Evolutionary conservation across 2,329 filamentous ascomycete genomes (phyloP).

Genomic region (Fusarium guadeloupense): DNA sequence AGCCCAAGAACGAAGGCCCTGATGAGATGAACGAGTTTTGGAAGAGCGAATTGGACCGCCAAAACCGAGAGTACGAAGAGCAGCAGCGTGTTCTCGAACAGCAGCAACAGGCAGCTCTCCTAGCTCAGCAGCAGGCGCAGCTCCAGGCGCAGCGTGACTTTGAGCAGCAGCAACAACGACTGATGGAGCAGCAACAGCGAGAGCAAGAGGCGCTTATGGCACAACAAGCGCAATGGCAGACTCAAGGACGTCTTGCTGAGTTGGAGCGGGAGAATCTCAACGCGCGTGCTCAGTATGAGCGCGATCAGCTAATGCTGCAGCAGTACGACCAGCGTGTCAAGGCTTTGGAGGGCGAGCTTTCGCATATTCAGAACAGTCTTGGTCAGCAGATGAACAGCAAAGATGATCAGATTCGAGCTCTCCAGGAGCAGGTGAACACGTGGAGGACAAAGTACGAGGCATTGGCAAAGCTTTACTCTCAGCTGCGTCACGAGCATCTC

Average conservation of each 20-base stretch:
- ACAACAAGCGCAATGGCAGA: conserved; percentile 92
- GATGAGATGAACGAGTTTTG: conserved; percentile 98
- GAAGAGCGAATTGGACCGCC: conserved; percentile 89
- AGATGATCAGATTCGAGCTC: conserved; percentile 90
- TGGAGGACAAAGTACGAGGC: conserved; percentile 98
- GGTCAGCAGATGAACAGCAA: conserved; percentile 87
- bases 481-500: conserved; percentile 92
- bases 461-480: conserved; percentile 95
- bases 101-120: conserved; percentile 82
- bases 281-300: conserved; percentile 92
- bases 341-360: conserved; percentile 86
- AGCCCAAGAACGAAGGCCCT: conserved; percentile 78
- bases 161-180: conserved; percentile 88
- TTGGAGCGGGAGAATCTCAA: conserved; percentile 95
- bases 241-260: conserved; percentile 93
- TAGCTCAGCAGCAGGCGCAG: conserved; percentile 82
- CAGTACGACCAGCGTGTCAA: conserved; percentile 97
- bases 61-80: conserved; percentile 94
- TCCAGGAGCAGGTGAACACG: conserved; percentile 97
- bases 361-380: conserved; percentile 82
- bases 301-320: conserved; percentile 95
- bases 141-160: conserved; percentile 93
- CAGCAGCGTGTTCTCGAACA: conserved; percentile 90
- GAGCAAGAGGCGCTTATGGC: conserved; percentile 90
- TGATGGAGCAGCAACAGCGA: conserved; percentile 88